Conservation (phyloP, 2,329 filamentous ascomycete genomes). For the Emmonsiellopsis sp. region DNA sequence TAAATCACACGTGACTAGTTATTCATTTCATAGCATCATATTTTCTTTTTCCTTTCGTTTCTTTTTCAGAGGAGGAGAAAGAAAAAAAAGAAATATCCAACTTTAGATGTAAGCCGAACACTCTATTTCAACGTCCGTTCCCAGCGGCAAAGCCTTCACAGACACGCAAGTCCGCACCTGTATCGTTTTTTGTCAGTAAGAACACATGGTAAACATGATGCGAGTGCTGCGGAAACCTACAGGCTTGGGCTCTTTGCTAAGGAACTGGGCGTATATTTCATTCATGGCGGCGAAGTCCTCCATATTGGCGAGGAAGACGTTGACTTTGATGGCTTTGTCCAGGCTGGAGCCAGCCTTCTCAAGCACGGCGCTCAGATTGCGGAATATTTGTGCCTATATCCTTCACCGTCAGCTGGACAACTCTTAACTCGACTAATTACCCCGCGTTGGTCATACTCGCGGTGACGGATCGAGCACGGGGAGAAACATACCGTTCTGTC, state of each 20-base stretch:
- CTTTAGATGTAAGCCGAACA: slow-evolving; percentile 62
- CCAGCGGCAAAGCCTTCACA: slow-evolving; percentile 80
- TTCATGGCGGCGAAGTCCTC: slow-evolving; percentile 69
- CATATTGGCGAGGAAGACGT: slow-evolving; percentile 59
- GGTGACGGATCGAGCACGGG: too few relatives aligned
- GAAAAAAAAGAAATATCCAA: not conserved
- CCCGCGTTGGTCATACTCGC: too few relatives aligned
- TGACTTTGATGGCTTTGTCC: slow-evolving; percentile 57
- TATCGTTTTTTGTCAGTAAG: slow-evolving; percentile 20
- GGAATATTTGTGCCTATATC: slow-evolving; percentile 39
- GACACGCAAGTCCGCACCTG: slow-evolving; percentile 70
- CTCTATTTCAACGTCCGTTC: slow-evolving; percentile 84
- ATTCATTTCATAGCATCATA: not conserved
- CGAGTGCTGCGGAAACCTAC: not conserved
- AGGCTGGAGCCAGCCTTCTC: slow-evolving; percentile 51
- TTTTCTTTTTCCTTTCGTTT: not conserved
- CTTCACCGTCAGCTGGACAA: not conserved
- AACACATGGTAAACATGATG: not conserved
- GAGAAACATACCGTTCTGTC: slow-evolving; percentile 9
- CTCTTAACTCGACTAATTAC: too few relatives aligned
- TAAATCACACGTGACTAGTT: too few relatives aligned
- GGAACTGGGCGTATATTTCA: slow-evolving; percentile 65
- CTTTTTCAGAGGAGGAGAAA: not conserved
- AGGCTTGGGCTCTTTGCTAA: slow-evolving; percentile 8
- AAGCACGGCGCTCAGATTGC: slow-evolving; percentile 52